Base-by-base conservation (phyloP, 305 asterid genomes). In the Ilex paraguariensis region DNA sequence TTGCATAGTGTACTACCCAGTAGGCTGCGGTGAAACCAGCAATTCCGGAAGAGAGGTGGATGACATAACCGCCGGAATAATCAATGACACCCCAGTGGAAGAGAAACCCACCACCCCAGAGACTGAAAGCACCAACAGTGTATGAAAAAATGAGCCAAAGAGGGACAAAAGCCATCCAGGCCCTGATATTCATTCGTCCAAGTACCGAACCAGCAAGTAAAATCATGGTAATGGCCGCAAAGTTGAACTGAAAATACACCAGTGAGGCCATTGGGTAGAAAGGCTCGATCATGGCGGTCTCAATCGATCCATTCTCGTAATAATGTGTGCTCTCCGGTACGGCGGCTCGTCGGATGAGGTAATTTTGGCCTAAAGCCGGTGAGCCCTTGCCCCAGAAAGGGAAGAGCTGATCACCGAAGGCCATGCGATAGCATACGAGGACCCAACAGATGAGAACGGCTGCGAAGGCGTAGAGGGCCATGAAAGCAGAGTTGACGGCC, bases 401-500 rank as follows among this genome's bases (percentile, higher is more conserved):
- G 8, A 87, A 45, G n/a, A 87, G 96, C 63, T 84, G 57, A 67
- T 81, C 85, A 16, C 96, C 97, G 68, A 90, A 90, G 56, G 97
- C 95, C 17, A 84, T 73, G 30, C 95, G 95, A 66, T 76, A 90
- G 70, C 88, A 82, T 32, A 87, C 68, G 58, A 86, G 73, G n/a
- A 91, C 97, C 97, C 97, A 88, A 69, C 96, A 91, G 58, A 88
- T 86, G 0, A 91, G 57, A 8, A 88, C 95, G 12, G 97, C 96
- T 16, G 97, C 97, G 64, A 86, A 91, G 56, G 97, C 96, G 66
- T 91, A 91, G 40, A 91, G 91, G 7, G 91, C 96, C 97, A 91
- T 91, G 79, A 91, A 91, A 40, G 96, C 98, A 4, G 96, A 91
- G 73, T 91, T 91, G 4, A 90, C 93, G 4, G 97, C 95, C 97